phyloP scores from a whole-genome alignment of 2,329 filamentous ascomycete genomes.

The Talaromyces sp. region DNA sequence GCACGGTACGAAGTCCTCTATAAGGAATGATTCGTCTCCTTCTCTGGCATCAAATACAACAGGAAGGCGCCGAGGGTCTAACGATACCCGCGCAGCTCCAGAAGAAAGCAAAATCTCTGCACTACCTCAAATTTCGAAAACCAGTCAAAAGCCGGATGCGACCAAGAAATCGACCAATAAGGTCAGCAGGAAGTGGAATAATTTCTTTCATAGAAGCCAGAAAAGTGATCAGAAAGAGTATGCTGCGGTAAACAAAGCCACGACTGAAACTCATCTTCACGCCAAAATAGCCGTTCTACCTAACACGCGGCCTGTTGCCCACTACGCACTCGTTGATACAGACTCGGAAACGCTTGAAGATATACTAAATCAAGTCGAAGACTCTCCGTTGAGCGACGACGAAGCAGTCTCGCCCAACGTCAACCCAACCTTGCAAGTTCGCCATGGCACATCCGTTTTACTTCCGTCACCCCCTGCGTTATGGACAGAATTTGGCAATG shows the following conservation, averaged over 20 bases:
- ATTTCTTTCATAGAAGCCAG: slow-evolving; percentile 50
- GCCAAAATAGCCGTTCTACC: slow-evolving; percentile 33
- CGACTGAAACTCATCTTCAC: slow-evolving; percentile 28
- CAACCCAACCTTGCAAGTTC: slow-evolving; percentile 26
- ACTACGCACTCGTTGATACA: slow-evolving; percentile 53
- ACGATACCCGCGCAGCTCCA: not conserved
- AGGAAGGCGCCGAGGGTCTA: not conserved
- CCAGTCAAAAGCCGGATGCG: slow-evolving; percentile 2
- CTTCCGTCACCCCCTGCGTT: slow-evolving; percentile 38
- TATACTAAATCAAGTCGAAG: slow-evolving; percentile 31
- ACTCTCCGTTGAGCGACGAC: slow-evolving; percentile 35
- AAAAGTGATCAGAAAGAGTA: slow-evolving; percentile 19
- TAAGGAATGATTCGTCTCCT: slow-evolving; percentile 4
- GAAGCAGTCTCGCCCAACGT: slow-evolving; percentile 15
- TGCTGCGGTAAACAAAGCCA: slow-evolving; percentile 13
- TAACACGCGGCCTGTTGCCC: slow-evolving; percentile 44
- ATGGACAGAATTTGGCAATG: slow-evolving; percentile 14
- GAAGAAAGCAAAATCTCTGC: slow-evolving; percentile 7
- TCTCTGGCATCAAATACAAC: not conserved
- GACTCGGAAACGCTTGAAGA: slow-evolving; percentile 35
- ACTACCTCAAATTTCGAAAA: slow-evolving; percentile 5
- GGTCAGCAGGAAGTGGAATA: slow-evolving; percentile 44
- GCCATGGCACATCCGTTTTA: slow-evolving; percentile 31
- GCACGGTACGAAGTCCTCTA: not conserved
- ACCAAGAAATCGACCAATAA: slow-evolving; percentile 20